phyloP scores from a whole-genome alignment of 2,329 filamentous ascomycete species.

The Penicillium sp. region DNA sequence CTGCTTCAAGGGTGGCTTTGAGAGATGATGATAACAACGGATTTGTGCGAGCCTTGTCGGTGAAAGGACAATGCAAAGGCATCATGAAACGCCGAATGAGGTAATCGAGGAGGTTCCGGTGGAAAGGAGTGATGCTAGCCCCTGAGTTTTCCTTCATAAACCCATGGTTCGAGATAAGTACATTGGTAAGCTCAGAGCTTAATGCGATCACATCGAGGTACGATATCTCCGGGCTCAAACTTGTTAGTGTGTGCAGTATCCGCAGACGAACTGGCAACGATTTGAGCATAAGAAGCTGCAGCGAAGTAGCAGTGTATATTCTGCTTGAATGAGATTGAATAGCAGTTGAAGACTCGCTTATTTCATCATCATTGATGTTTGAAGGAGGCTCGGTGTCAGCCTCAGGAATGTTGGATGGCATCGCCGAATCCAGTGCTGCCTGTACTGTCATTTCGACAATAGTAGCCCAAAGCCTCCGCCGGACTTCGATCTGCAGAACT shows the following conservation, averaged over 20 bases:
- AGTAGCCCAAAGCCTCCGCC: background rate
- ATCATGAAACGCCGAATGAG: background rate
- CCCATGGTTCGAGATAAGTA: background rate
- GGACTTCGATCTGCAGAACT: conserved; percentile 4
- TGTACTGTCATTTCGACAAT: background rate
- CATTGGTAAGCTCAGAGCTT: background rate
- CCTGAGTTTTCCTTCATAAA: background rate
- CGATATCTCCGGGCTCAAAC: background rate
- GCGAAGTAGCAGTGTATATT: background rate
- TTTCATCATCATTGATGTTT: background rate
- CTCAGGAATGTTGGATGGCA: background rate
- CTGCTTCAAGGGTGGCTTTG: background rate
- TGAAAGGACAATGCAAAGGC: background rate
- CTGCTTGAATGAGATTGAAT: background rate
- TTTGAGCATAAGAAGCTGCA: background rate
- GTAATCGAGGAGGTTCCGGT: background rate
- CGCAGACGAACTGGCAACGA: background rate
- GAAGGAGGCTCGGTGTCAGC: background rate
- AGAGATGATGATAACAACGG: background rate
- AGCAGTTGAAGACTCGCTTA: background rate
- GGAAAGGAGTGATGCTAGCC: background rate
- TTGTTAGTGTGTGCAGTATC: background rate
- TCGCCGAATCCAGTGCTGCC: background rate
- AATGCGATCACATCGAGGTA: background rate
- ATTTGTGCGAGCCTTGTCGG: background rate